Conservation (phyloP, 208 protist genomes). For the Trypanosoma cruzi region DNA sequence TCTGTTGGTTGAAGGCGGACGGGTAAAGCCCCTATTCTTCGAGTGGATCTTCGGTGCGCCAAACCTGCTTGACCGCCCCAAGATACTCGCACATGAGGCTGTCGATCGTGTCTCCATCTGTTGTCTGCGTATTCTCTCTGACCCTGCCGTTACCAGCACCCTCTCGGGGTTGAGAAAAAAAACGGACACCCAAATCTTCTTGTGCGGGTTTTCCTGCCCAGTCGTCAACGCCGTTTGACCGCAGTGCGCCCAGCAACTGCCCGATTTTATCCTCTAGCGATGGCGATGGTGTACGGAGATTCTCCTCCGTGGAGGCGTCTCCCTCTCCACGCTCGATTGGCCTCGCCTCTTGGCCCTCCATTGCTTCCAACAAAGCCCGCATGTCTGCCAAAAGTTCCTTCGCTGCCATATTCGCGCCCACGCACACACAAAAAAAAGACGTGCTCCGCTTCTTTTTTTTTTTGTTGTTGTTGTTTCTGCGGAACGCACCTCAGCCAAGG, state of each 20-base stretch:
- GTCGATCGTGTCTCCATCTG: constrained; percentile 4
- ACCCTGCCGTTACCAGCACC: neutral
- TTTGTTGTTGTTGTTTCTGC: neutral
- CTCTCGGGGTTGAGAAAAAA: neutral
- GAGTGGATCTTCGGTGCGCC: neutral
- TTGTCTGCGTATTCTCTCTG: neutral
- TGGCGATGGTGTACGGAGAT: neutral
- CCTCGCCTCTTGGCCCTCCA: neutral
- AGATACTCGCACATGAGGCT: constrained; percentile 27
- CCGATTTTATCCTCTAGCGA: constrained; percentile 29
- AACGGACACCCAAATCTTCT: constrained; percentile 13
- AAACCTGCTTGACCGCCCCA: constrained; percentile 6
- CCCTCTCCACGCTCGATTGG: neutral
- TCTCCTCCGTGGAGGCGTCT: neutral
- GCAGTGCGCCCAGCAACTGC: constrained; percentile 20
- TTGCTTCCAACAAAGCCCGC: constrained; percentile 14
- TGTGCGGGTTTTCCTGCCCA: constrained; percentile 29
- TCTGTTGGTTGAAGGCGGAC: too few species aligned
- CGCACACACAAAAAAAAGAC: neutral
- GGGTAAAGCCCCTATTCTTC: too few species aligned
- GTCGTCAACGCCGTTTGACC: constrained; percentile 18
- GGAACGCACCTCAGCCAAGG: too few species aligned
- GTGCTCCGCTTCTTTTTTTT: neutral
- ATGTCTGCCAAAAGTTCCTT: constrained; percentile 17
- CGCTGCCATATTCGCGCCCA: constrained; percentile 7